These are phyloP conservation scores for Colletotrichum spinosum DNA, from an alignment of 2,329 filamentous ascomycete species.

Conservation along the genomic window DNA sequence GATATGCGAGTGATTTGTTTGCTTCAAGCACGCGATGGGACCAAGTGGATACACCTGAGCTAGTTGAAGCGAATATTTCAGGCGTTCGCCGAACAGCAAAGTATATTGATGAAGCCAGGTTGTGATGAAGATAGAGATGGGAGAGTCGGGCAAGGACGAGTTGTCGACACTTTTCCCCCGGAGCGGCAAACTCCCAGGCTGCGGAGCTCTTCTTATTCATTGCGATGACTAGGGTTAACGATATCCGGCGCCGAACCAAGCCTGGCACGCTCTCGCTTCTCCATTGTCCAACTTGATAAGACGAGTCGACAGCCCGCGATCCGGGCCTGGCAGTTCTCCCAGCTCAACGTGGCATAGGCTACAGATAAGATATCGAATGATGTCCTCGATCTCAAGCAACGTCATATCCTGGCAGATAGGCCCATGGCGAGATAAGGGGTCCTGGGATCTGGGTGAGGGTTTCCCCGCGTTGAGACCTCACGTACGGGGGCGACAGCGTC, in stretches of 20 bases:
- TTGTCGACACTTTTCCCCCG: conserved; percentile 16
- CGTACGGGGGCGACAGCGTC: not conserved
- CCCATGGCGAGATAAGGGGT: conserved; percentile 27
- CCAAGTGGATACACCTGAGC: conserved; percentile 3
- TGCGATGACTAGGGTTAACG: conserved; percentile 5
- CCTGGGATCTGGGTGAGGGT: not conserved
- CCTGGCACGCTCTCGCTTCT: not conserved
- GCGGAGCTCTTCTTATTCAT: conserved; percentile 19
- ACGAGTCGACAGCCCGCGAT: conserved; percentile 1
- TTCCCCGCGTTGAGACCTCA: conserved; percentile 22
- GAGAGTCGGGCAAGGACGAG: conserved; percentile 12
- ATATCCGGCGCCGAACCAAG: conserved; percentile 1
- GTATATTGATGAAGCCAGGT: not conserved
- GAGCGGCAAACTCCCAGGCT: conserved; percentile 9
- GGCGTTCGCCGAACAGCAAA: not conserved
- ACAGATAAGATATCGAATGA: conserved; percentile 29
- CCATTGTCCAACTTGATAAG: not conserved
- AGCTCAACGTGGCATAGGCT: conserved; percentile 5
- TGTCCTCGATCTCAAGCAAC: not conserved
- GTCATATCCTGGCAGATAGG: conserved; percentile 18
- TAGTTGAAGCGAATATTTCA: conserved; percentile 1
- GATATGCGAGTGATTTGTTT: not conserved
- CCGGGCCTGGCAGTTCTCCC: not conserved
- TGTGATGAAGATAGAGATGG: not conserved
- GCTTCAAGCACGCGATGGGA: conserved; percentile 3